Evolutionary conservation across 805 yeast genomes (phyloP).

Genomic region (Wickerhamomyces kurtzmanii): DNA sequence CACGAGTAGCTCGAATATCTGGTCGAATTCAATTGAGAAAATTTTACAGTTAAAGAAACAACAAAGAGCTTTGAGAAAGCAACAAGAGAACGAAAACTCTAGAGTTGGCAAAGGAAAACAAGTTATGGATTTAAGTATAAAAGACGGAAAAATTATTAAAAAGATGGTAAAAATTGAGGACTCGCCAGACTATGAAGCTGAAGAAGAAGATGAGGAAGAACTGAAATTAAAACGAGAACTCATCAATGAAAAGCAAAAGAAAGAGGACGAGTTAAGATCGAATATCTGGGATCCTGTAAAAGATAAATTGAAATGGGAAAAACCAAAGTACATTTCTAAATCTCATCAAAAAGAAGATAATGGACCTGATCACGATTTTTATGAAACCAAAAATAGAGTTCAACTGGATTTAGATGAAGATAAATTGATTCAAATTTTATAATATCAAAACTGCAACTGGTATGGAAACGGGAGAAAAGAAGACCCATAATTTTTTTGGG

Average conservation of each 20-base stretch:
- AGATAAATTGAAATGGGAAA: constrained; percentile 45
- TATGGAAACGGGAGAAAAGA: no score
- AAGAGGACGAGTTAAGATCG: constrained; percentile 20
- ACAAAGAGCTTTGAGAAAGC: constrained; percentile 60
- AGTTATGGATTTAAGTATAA: constrained; percentile 68
- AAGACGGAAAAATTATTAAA: constrained; percentile 70
- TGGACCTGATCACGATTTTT: no score
- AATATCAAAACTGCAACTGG: no score
- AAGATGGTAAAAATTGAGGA: constrained; percentile 33
- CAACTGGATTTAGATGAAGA: no score
- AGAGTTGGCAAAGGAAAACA: constrained; percentile 66
- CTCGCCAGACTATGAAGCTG: constrained; percentile 23
- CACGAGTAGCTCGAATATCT: constrained; percentile 42
- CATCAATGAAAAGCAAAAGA: constrained; percentile 22
- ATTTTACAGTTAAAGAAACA: constrained; percentile 83
- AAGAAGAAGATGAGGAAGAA: constrained; percentile 24
- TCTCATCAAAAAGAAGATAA: no score
- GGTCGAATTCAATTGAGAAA: constrained; percentile 81
- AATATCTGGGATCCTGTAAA: constrained; percentile 52
- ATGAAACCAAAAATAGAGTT: no score
- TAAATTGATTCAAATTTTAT: no score
- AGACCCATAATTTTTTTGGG: no score
- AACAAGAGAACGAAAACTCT: constrained; percentile 46
- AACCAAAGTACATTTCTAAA: constrained; percentile 37
- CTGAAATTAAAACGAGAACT: constrained; percentile 19